These are phyloP conservation scores for Penicillium thymicola DNA, from an alignment of 2,329 filamentous ascomycete genomes.

Conservation along the genomic window DNA sequence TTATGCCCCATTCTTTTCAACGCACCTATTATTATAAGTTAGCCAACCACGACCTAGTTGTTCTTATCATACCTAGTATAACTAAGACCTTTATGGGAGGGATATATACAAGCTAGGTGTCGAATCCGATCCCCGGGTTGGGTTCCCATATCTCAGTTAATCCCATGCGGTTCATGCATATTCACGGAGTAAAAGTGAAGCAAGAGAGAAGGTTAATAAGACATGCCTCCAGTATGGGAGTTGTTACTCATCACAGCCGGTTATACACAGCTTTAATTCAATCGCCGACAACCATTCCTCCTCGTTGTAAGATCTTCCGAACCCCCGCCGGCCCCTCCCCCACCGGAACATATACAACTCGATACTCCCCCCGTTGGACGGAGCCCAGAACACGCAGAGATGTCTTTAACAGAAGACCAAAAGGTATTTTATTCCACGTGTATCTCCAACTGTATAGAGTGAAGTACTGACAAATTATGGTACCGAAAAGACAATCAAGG, in stretches of 20 bases:
- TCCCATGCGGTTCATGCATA: too few species aligned
- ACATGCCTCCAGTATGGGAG: not conserved
- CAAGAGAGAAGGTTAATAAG: not conserved
- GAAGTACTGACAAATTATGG: not conserved
- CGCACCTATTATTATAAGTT: too few species aligned
- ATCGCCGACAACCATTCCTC: not conserved
- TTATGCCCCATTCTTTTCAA: too few species aligned
- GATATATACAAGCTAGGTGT: too few species aligned
- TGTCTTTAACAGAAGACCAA: not conserved
- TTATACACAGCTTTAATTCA: not conserved
- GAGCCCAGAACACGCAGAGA: not conserved
- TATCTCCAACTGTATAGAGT: not conserved
- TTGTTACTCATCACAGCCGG: too few species aligned
- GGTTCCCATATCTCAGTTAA: too few species aligned
- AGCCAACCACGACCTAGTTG: too few species aligned
- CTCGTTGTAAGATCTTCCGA: not conserved
- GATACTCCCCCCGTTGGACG: too few species aligned
- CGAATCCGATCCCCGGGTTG: too few species aligned
- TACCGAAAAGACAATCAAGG: not conserved
- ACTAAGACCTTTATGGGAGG: too few species aligned
- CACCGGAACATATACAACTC: not conserved
- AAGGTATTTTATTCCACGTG: not conserved
- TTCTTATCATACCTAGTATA: too few species aligned
- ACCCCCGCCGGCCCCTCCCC: not conserved
- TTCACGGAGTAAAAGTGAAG: too few species aligned